Conservation (phyloP, 371 early-diverging fungal species). For the Mortierella polycephala region DNA sequence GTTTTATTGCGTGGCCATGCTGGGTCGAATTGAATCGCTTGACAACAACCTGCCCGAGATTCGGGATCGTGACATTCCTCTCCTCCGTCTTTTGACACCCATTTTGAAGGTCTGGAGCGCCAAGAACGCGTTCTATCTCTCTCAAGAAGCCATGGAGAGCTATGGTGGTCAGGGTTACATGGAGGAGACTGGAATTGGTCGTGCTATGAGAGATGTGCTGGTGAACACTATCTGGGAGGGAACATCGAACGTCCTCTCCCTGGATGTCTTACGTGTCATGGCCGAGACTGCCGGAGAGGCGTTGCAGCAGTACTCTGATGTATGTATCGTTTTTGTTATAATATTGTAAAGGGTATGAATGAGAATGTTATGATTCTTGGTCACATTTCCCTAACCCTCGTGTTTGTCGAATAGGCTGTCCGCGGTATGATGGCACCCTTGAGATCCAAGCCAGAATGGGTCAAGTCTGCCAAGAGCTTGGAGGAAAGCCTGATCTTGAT, state of each 20-base stretch:
- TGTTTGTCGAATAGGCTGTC: slow-evolving; percentile 19
- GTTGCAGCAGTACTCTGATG: slow-evolving; percentile 54
- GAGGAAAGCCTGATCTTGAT: slow-evolving; percentile 50
- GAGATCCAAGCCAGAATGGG: slow-evolving; percentile 17
- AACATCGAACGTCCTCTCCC: slow-evolving; percentile 72
- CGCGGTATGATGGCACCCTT: slow-evolving; percentile 37
- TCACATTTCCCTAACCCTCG: neutral
- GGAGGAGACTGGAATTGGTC: slow-evolving; percentile 73
- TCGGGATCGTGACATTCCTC: slow-evolving; percentile 39
- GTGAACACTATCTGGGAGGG: slow-evolving; percentile 83
- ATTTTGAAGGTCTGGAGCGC: slow-evolving; percentile 70
- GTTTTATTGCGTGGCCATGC: slow-evolving; percentile 64
- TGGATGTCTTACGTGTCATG: slow-evolving; percentile 75
- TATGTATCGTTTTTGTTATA: slow-evolving; percentile 19
- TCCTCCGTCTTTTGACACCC: slow-evolving; percentile 75
- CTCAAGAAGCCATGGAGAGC: slow-evolving; percentile 73
- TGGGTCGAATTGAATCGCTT: slow-evolving; percentile 65
- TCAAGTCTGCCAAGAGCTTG: slow-evolving; percentile 42
- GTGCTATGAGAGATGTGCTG: slow-evolving; percentile 67
- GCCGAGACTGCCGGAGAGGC: slow-evolving; percentile 58
- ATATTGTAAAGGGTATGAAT: neutral
- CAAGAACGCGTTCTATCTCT: slow-evolving; percentile 60
- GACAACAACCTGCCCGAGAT: slow-evolving; percentile 29
- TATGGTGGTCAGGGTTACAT: slow-evolving; percentile 80
- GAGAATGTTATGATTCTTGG: neutral